Percentiles rank a stretch among this genome's conserved stretches.
Evolutionary conservation across 345 rosid genomes (phyloP).

Genomic region (Rhodamnia rubescens): DNA sequence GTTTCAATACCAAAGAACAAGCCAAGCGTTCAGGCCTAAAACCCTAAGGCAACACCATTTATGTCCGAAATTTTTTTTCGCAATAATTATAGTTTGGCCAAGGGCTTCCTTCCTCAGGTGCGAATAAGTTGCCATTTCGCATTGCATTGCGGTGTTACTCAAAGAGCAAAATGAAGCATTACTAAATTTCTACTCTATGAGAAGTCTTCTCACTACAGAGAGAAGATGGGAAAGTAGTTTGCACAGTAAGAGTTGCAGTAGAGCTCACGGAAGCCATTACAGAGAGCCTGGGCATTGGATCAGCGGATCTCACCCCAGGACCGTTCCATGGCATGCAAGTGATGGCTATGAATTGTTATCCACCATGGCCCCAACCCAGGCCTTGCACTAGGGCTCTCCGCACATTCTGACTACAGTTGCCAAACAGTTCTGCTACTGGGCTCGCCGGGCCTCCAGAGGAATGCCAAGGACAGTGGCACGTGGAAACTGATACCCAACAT

Average conservation of each 20-base stretch:
- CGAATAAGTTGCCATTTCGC: neutral
- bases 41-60: neutral
- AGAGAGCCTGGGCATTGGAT: constrained; percentile 39
- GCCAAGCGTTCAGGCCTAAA: neutral
- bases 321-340: constrained; percentile 43
- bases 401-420: constrained; percentile 55
- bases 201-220: neutral
- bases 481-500: constrained; percentile 33
- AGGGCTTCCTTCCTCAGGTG: neutral
- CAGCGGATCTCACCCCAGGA: constrained; percentile 15
- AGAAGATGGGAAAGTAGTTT: neutral
- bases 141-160: neutral
- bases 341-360: constrained; percentile 37
- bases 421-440: constrained; percentile 38
- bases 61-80: neutral
- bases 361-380: constrained; percentile 49
- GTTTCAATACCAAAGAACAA: neutral
- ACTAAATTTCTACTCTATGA: neutral
- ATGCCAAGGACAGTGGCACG: constrained; percentile 8
- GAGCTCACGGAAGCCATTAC: constrained; percentile 35
- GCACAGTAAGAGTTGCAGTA: constrained; percentile 20
- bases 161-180: neutral
- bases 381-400: constrained; percentile 33
- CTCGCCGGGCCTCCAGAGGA: constrained; percentile 34
- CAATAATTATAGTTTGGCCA: neutral